These are phyloP conservation scores for Magnolia kwangsiensis DNA, from an alignment of 164 flowering plant genomes.

Conservation along the genomic window DNA sequence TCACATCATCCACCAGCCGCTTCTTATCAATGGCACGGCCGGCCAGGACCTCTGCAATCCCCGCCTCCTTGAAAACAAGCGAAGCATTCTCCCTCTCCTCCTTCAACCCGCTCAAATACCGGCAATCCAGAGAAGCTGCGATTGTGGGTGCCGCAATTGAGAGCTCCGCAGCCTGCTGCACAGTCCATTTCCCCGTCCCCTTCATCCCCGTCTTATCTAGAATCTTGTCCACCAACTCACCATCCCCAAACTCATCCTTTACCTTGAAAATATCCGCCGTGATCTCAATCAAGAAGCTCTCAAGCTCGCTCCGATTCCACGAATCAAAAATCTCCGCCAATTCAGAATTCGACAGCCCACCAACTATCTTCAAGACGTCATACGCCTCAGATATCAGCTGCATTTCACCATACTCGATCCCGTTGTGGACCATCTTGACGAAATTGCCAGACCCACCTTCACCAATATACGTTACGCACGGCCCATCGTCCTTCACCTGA, in stretches of 20 bases:
- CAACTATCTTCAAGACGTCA: conserved; percentile 36
- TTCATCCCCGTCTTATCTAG: conserved; percentile 51
- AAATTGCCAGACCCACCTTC: conserved; percentile 44
- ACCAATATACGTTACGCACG: conserved; percentile 48
- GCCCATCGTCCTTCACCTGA: conserved; percentile 50
- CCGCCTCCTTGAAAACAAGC: conserved; percentile 25
- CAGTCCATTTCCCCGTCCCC: conserved; percentile 54
- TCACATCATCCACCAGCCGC: conserved; percentile 42
- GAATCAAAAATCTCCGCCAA: conserved; percentile 33
- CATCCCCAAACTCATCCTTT: conserved; percentile 32
- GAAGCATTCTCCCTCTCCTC: conserved; percentile 42
- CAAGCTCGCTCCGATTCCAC: conserved; percentile 44
- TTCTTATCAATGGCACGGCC: conserved; percentile 30
- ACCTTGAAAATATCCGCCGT: conserved; percentile 41
- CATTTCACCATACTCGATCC: conserved; percentile 30
- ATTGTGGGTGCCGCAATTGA: conserved; percentile 43
- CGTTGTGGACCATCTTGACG: conserved; percentile 51
- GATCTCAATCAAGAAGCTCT: conserved; percentile 48
- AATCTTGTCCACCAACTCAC: conserved; percentile 44
- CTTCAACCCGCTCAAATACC: conserved; percentile 45
- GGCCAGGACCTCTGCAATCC: conserved; percentile 24
- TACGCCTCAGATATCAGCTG: conserved; percentile 45
- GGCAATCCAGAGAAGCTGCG: conserved; percentile 38
- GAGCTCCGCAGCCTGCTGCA: conserved; percentile 51
- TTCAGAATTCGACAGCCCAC: conserved; percentile 33